Base-by-base conservation (phyloP, 805 yeast genomes). In the Metschnikowia vanudenii region DNA sequence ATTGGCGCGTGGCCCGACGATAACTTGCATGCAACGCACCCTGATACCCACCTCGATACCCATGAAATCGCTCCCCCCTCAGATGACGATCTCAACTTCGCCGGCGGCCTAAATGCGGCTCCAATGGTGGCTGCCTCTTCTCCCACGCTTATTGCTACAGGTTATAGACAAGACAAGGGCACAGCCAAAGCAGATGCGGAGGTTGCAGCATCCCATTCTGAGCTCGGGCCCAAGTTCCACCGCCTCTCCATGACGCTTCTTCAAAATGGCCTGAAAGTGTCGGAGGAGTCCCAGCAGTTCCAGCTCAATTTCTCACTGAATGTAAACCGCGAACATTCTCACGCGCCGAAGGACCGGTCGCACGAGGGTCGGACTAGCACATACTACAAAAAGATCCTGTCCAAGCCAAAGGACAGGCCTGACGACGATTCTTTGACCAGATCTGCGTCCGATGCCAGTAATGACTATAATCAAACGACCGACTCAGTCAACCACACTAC, bases 281-380 rank as follows among this genome's bases (percentile, higher is more conserved):
- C 76, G 4, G 65, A 65, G n/a, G 75, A 71, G 46, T 71, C 76
- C 1, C 59, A 67, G 43, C 58, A 63, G 34, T 73, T 73, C 49
- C 67, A 70, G 61, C 61, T 55, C 39, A 55, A 62, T 13, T 72
- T 73, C 52, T 72, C 67, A 47, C 68, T 68, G 49, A 72, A 73
- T 47, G 68, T 68, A 14, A 62, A 65, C 35, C 54, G 58, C 40
- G 65, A 57, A 18, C 61, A 65, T 43, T 46, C 55, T 33, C 39
- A 24, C 11, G 37, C 29, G 14, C 16, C 35, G 10, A 38, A 33
- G n/a, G 20, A 20, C 12, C 41, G 33, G 20, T 34, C 28, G 26
- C 34, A 32, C 19, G 29, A 18, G 12, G 47, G 54, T 28, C 41
- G 71, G 30, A 62, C 63, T 16, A 64, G 69, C 47, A 40, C 50